Base-by-base conservation (phyloP, 495 filamentous ascomycete species). In the Cairneyella variabilis region DNA sequence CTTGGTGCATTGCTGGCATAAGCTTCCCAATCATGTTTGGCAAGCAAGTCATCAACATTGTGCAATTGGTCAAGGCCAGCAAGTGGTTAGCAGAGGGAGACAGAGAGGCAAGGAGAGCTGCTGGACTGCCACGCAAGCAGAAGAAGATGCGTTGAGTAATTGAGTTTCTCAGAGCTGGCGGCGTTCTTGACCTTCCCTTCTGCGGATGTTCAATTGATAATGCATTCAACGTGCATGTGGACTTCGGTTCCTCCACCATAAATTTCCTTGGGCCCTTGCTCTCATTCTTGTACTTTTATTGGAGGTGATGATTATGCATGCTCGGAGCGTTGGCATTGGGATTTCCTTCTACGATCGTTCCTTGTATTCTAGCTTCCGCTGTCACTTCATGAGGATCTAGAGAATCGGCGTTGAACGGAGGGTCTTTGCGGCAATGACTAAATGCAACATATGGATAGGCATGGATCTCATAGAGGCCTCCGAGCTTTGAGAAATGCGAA, bases 61-160 rank as follows among this genome's bases (percentile, higher is more conserved):
- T 97, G 38, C 95, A 99, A 71, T 76, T 99, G 48, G 83, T 96
- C 63, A 95, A 96, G 72, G 95, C 95, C 9, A 87, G 88, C 69
- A 81, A 81, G 61, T 96, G 91, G 88, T 72, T 98, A 42, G 93
- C 89, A 0, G 90, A 97, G 71, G 89, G 91, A 17, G 93, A 98
- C 63, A 62, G 82, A 12, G 66, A 75, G 63, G 69, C 76, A 39
- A 69, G 88, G 59, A 74, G 66, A 64, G 72, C 65, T 43, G 64
- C 67, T 34, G 75, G 81, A 3, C 56, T 80, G n/a, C 71, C 75
- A 14, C 72, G 68, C 46, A 74, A 68, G 62, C 70, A 56, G 61
- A 76, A 60, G 49, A 38, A 22, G 40, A 61, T 51, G 50, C 53
- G 37, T 52, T 20, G 4, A 9, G 9, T 16, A 38, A 14, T 51